Conservation (phyloP, 805 yeast genomes). For the Wickerhamiella cacticola region DNA sequence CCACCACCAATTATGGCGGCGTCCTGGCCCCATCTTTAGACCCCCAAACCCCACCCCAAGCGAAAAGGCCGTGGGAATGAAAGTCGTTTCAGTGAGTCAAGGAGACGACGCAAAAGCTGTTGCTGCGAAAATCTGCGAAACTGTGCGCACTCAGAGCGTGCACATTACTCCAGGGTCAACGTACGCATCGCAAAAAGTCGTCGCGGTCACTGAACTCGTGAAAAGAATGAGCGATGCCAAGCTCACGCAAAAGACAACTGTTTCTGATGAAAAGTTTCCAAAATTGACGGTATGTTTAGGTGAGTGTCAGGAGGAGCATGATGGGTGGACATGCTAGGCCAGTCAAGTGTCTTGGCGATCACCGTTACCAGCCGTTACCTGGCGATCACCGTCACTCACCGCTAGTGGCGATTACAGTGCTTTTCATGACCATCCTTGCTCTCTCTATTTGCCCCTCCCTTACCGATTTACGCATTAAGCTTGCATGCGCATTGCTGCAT, state of each 20-base stretch:
- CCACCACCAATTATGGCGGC: neutral
- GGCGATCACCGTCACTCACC: too few species aligned
- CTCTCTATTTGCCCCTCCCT: too few species aligned
- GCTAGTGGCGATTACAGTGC: too few species aligned
- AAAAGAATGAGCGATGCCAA: neutral
- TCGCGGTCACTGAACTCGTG: constrained; percentile 9
- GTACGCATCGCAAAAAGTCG: constrained; percentile 7
- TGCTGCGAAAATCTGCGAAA: neutral
- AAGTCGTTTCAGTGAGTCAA: neutral
- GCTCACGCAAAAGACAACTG: neutral
- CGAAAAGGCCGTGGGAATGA: neutral
- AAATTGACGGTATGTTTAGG: constrained; percentile 1
- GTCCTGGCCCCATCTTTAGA: neutral
- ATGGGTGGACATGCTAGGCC: neutral
- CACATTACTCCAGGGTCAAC: neutral
- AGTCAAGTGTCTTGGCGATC: too few species aligned
- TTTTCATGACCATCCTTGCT: too few species aligned
- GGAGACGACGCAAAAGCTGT: neutral
- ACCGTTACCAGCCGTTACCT: too few species aligned
- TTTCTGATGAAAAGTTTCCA: neutral
- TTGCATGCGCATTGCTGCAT: too few species aligned
- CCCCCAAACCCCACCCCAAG: neutral
- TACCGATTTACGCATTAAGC: too few species aligned
- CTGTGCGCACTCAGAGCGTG: neutral
- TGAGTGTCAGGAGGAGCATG: neutral